Base-by-base conservation (phyloP, 2,329 filamentous ascomycete genomes). In the Phyllosticta paracitricarpa region DNA sequence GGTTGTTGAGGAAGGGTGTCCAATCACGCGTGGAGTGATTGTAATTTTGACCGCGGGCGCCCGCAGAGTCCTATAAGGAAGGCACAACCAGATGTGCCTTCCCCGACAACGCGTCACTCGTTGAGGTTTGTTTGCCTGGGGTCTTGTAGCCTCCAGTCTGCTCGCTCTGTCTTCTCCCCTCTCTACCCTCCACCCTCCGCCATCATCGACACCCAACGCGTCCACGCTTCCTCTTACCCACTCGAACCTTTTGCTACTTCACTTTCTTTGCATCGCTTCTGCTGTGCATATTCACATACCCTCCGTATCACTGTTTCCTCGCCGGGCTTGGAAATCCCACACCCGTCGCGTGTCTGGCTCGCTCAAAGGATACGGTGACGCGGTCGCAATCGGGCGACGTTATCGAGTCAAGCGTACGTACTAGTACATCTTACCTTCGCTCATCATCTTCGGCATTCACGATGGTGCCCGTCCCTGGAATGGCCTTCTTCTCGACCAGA, bases 401-500 rank as follows among this genome's bases (percentile, higher is more conserved):
- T 3, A n/a, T 12, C 10, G 6, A 56, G 52, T 30, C 54, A 54
- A 56, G 58, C 54, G 52, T 51, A 40, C 19, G 40, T 26, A 7
- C 6, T 19, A 19, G 53, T n/a, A 26, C 14, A 26, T 54, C 28
- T 30, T 24, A 54, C 53, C 5, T 54, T 54, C 53, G 2, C 48
- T n/a, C 55, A 35, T 24, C 59, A 48, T 9, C 8, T 28, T n/a
- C 55, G 2, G 19, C 25, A 9, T 19, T 55, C 19, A 26, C 12
- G 6, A 58, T 58, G 40, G 22, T 19, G 5, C 17, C 19, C 19
- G 51, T 25, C 14, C 40, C 56, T 24, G 51, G 52, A 48, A 57
- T 57, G 30, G 60, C 56, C 30, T 56, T 62, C 33, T 59, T 58
- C 51, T 62, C 61, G 14, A 59, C 57, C 25, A 26, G 35, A 12